These are phyloP conservation scores for Clarireedia hainanense DNA, from an alignment of 2,329 filamentous ascomycete species.

Conservation along the genomic window DNA sequence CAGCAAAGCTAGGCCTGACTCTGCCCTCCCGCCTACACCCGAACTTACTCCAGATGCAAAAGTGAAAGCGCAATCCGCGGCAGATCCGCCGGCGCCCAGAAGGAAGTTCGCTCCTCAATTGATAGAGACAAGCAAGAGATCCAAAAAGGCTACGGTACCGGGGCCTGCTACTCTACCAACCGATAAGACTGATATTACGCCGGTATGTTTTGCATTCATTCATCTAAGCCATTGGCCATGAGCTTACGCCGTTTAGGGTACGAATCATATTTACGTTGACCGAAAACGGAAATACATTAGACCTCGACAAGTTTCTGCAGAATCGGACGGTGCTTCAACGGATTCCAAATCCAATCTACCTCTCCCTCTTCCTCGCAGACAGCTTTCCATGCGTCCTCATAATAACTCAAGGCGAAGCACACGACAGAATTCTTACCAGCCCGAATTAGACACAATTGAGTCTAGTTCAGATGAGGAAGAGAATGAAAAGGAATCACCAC, in stretches of 20 bases:
- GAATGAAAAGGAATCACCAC: constrained; percentile 22
- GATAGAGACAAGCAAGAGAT: constrained; percentile 70
- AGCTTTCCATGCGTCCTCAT: constrained; percentile 35
- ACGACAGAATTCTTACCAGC: constrained; percentile 33
- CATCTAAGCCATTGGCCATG: background rate
- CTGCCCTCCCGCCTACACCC: constrained; percentile 37
- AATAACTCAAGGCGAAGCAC: constrained; percentile 34
- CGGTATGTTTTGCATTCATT: constrained; percentile 24
- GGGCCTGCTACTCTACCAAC: constrained; percentile 54
- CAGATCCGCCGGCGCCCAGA: constrained; percentile 27
- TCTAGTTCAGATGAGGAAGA: constrained; percentile 27
- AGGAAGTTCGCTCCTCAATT: constrained; percentile 68
- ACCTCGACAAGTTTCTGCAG: constrained; percentile 12
- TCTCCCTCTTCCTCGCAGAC: constrained; percentile 32
- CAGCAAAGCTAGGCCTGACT: constrained; percentile 38
- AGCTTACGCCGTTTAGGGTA: constrained; percentile 3
- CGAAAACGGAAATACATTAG: constrained; percentile 19
- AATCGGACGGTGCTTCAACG: background rate
- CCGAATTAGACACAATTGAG: constrained; percentile 31
- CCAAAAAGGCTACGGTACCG: constrained; percentile 57
- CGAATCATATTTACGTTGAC: constrained; percentile 25
- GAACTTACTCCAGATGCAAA: constrained; percentile 49
- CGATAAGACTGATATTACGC: constrained; percentile 66
- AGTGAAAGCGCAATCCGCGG: constrained; percentile 31
- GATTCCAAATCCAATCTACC: constrained; percentile 21